Percentiles rank a stretch among this genome's conserved stretches.
Conservation (phyloP, 2,329 filamentous ascomycete genomes). For the Stenocarpella maydis region DNA sequence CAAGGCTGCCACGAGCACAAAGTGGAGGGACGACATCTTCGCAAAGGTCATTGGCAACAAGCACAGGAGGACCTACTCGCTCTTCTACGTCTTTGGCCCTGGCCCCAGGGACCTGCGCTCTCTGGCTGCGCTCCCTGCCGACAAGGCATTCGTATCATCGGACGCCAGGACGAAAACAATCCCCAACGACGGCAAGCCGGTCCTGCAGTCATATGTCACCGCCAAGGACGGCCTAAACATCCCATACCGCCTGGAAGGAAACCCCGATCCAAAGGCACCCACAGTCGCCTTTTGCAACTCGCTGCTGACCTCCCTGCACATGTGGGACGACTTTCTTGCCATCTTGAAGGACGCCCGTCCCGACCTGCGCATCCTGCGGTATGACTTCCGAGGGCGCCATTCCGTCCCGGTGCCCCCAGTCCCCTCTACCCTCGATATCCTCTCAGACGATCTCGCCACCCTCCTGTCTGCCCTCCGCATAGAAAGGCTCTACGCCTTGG, state of each 20-base stretch:
- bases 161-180: constrained; percentile 65
- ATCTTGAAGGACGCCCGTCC: constrained; percentile 67
- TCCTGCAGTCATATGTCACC: constrained; percentile 73
- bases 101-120: constrained; percentile 73
- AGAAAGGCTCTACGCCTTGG: constrained; percentile 68
- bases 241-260: constrained; percentile 80
- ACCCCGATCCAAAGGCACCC: constrained; percentile 69
- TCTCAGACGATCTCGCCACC: constrained; percentile 72
- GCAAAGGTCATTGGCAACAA: constrained; percentile 65
- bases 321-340: constrained; percentile 80
- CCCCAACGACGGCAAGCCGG: constrained; percentile 54
- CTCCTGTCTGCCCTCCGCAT: constrained; percentile 77
- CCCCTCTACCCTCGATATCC: constrained; percentile 67
- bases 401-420: constrained; percentile 54
- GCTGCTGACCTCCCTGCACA: constrained; percentile 77
- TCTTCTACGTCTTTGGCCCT: constrained; percentile 83
- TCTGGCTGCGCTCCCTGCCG: constrained; percentile 58
- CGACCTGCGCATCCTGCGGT: constrained; percentile 77
- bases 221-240: constrained; percentile 73
- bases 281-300: constrained; percentile 82
- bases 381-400: constrained; percentile 77
- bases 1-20: constrained; percentile 68
- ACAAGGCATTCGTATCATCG: constrained; percentile 59
- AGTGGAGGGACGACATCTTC: constrained; percentile 67
- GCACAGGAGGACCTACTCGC: constrained; percentile 68